phyloP scores from a whole-genome alignment of 352 stramenopile genomes.

The Globisporangium lucens region DNA sequence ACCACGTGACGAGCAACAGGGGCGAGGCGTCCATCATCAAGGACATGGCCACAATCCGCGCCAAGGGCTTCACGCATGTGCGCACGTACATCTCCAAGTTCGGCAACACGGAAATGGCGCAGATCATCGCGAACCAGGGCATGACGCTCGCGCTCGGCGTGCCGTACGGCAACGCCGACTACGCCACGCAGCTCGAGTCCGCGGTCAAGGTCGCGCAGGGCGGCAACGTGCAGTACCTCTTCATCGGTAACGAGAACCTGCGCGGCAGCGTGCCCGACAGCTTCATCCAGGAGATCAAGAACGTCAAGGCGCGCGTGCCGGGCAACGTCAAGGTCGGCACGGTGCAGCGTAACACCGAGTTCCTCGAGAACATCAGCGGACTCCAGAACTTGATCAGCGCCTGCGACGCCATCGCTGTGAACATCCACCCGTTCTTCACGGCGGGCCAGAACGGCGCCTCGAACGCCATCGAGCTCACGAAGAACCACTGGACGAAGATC shows the following conservation, averaged over 20 bases:
- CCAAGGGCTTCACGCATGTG: slow-evolving; percentile 53
- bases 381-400: slow-evolving; percentile 41
- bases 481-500: slow-evolving; percentile 46
- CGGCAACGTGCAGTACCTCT: slow-evolving; percentile 53
- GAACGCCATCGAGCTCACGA: slow-evolving; percentile 44
- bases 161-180: slow-evolving; percentile 53
- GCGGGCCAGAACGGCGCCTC: slow-evolving; percentile 24
- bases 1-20: slow-evolving; percentile 35
- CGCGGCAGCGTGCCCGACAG: slow-evolving; percentile 29
- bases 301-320: slow-evolving; percentile 45
- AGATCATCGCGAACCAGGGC: slow-evolving; percentile 47
- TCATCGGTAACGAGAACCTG: slow-evolving; percentile 77
- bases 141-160: slow-evolving; percentile 52
- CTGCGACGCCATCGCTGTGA: slow-evolving; percentile 49
- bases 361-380: slow-evolving; percentile 34
- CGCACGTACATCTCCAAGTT: slow-evolving; percentile 73
- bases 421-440: slow-evolving; percentile 69
- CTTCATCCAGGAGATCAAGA: slow-evolving; percentile 49
- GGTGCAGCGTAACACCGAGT: slow-evolving; percentile 71
- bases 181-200: slow-evolving; percentile 35
- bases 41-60: slow-evolving; percentile 53
- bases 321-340: slow-evolving; percentile 55
- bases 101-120: slow-evolving; percentile 47
- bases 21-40: slow-evolving; percentile 28
- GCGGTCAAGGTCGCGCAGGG: slow-evolving; percentile 42